phyloP scores from a whole-genome alignment of 2,329 filamentous ascomycete species.

The Fusarium cyanostomum region DNA sequence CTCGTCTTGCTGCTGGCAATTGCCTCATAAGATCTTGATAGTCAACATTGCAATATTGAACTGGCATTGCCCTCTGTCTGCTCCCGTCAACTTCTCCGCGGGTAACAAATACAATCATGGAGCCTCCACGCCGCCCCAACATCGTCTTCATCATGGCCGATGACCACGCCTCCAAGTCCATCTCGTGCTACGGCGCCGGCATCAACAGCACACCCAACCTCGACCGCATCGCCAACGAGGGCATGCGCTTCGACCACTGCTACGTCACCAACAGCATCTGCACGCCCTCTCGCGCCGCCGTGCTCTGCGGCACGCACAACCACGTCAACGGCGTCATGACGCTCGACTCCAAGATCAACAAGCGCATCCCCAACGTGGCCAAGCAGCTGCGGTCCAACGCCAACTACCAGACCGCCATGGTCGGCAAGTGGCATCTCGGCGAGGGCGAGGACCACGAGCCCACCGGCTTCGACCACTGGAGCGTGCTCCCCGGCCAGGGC shows the following conservation, averaged over 20 bases:
- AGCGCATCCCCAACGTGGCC: conserved; percentile 59
- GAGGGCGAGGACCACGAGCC: conserved; percentile 58
- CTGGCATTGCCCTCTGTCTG: no score
- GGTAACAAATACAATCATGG: not conserved
- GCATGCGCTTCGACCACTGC: conserved; percentile 62
- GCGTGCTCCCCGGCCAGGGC: conserved; percentile 61
- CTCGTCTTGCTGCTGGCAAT: no score
- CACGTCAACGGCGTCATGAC: conserved; percentile 64
- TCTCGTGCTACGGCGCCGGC: conserved; percentile 59
- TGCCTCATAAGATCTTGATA: no score
- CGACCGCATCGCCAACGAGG: conserved; percentile 59
- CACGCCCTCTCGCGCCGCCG: conserved; percentile 60
- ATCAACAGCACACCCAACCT: conserved; percentile 63
- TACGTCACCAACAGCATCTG: conserved; percentile 65
- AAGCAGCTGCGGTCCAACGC: conserved; percentile 56
- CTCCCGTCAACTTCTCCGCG: not conserved
- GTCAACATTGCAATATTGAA: not conserved
- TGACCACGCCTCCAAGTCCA: conserved; percentile 62
- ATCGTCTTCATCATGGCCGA: conserved; percentile 64
- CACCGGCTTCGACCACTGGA: conserved; percentile 62
- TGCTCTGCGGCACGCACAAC: conserved; percentile 61
- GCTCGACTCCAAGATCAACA: conserved; percentile 57
- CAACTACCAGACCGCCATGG: conserved; percentile 61
- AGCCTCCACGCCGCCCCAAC: conserved; percentile 29
- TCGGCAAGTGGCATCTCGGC: conserved; percentile 64